Conservation (phyloP, 176 grass and related monocot genomes). For the bread wheat (Triticum aestivum) region DNA sequence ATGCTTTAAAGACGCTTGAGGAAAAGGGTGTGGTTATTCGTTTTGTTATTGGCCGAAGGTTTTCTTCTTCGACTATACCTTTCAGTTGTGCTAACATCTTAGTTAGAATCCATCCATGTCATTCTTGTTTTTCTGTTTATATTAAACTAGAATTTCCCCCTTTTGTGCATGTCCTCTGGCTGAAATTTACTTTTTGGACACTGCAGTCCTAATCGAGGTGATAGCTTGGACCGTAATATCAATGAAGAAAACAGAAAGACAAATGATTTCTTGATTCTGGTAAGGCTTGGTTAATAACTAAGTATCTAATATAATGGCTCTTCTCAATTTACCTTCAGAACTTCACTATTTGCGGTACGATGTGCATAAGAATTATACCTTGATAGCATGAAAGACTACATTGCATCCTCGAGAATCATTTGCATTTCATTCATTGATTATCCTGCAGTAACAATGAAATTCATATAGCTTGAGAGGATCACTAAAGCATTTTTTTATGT, state of each 20-base stretch:
- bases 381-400: constrained; percentile 1
- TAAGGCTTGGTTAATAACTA: constrained; percentile 48
- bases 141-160: background rate
- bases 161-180: background rate
- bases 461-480: background rate
- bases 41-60: constrained; percentile 99
- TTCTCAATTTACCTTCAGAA: constrained; percentile 12
- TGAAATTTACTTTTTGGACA: constrained; percentile 30
- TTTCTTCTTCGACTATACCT: constrained; percentile 31
- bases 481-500: background rate
- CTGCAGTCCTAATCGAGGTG: constrained; percentile 91
- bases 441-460: background rate
- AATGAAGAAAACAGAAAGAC: constrained; percentile 80
- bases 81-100: constrained; percentile 23
- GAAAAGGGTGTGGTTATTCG: constrained; percentile 87
- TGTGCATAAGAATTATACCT: background rate
- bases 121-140: background rate
- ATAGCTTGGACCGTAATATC: constrained; percentile 95
- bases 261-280: constrained; percentile 95
- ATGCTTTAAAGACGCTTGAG: constrained; percentile 90
- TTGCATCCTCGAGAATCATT: background rate
- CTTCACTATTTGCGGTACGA: background rate
- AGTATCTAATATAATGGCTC: background rate
- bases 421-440: background rate
- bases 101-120: background rate